Evolutionary conservation across 2,329 filamentous ascomycete species (phyloP).

Genomic region (Trematosphaeria pertusa): DNA sequence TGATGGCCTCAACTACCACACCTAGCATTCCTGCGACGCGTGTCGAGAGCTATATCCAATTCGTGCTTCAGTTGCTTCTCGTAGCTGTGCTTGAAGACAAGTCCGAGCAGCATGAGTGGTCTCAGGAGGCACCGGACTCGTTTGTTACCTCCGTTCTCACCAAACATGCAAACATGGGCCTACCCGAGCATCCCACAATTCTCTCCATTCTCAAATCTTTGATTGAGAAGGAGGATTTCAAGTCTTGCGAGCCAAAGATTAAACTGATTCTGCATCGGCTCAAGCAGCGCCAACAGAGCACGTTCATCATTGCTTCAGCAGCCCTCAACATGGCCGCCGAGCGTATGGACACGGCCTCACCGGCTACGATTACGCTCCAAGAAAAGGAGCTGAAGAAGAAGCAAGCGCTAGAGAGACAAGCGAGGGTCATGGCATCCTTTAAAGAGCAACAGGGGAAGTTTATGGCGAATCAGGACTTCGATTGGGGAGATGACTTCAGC

Average conservation of each 20-base stretch:
- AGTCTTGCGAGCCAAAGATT: conserved; percentile 84
- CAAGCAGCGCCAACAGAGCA: conserved; percentile 78
- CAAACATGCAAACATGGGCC: conserved; percentile 60
- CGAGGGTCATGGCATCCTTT: conserved; percentile 96
- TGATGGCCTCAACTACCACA: conserved; percentile 72
- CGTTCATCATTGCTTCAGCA: conserved; percentile 73
- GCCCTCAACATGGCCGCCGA: conserved; percentile 71
- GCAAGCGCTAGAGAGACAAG: conserved; percentile 86
- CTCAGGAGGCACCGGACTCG: conserved; percentile 61
- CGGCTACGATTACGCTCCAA: conserved; percentile 67
- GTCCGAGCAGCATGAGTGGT: conserved; percentile 52
- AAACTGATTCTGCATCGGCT: conserved; percentile 82
- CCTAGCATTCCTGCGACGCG: conserved; percentile 80
- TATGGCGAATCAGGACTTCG: conserved; percentile 84
- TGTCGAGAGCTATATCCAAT: conserved; percentile 89
- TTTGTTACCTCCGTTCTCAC: conserved; percentile 77
- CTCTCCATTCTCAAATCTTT: conserved; percentile 61
- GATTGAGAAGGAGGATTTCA: conserved; percentile 74
- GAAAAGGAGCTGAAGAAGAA: conserved; percentile 88
- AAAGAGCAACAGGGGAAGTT: conserved; percentile 97
- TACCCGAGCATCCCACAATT: conserved; percentile 52
- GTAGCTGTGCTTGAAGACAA: conserved; percentile 86
- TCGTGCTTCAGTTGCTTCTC: conserved; percentile 85
- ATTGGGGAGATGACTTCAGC: conserved; percentile 84
- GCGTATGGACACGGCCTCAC: conserved; percentile 80